Evolutionary conservation across 140 eudicot species (phyloP).

Genomic region (Stevia rebaudiana): DNA sequence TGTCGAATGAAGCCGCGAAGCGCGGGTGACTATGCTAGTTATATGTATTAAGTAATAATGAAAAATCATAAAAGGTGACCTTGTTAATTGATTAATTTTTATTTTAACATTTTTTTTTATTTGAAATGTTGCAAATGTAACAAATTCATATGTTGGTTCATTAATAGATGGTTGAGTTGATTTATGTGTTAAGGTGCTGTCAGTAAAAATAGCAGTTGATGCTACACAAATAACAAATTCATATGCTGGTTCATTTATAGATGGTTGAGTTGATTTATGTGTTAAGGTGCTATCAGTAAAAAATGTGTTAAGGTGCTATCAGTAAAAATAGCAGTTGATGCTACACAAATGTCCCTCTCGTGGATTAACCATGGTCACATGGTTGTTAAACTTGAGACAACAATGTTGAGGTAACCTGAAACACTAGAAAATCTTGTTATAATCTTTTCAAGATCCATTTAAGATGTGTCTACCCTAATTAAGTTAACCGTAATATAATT

Average conservation of each 20-base stretch:
- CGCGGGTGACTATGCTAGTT: too few species aligned
- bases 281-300: not conserved
- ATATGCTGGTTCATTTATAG: too few species aligned
- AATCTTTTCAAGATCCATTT: not conserved
- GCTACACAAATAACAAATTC: too few species aligned
- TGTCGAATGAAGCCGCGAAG: too few species aligned
- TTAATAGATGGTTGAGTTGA: not conserved
- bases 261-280: too few species aligned
- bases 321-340: not conserved
- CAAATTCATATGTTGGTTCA: not conserved
- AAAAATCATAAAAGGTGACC: too few species aligned
- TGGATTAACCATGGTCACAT: not conserved
- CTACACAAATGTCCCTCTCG: not conserved
- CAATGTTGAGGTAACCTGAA: not conserved
- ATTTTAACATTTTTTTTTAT: not conserved
- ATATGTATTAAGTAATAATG: too few species aligned
- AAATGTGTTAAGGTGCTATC: too few species aligned
- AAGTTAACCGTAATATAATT: not conserved
- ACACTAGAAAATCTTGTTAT: not conserved
- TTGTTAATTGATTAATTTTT: not conserved
- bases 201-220: too few species aligned
- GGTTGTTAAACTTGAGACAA: not conserved
- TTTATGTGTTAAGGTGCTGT: not conserved
- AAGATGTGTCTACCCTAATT: not conserved
- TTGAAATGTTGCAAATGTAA: not conserved